A percentile compares a stretch with the other conserved stretches of the same genome.
phyloP scores from a whole-genome alignment of 306 rosid species.

The Quercus berberidifolia region DNA sequence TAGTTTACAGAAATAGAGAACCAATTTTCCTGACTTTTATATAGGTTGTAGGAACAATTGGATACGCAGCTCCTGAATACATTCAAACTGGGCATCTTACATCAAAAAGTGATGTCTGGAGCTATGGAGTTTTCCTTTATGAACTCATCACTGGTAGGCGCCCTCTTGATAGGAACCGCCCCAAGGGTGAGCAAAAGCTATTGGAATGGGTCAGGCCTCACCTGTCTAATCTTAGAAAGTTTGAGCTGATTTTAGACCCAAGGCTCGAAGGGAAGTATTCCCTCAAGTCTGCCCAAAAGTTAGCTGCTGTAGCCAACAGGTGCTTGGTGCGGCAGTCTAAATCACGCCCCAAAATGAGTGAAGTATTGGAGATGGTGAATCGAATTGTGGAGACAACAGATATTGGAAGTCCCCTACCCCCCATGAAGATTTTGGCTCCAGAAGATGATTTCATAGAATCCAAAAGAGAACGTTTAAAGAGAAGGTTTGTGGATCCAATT shows the following conservation, averaged over 20 bases:
- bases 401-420: constrained; percentile 29
- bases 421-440: constrained; percentile 12
- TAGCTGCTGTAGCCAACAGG: constrained; percentile 49
- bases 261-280: constrained; percentile 49
- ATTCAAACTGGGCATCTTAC: constrained; percentile 59
- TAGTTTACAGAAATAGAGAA: background rate
- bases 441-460: constrained; percentile 27
- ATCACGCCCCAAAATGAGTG: constrained; percentile 57
- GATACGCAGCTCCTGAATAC: constrained; percentile 70
- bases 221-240: constrained; percentile 38
- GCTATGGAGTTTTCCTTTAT: constrained; percentile 54
- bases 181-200: constrained; percentile 51
- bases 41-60: constrained; percentile 62
- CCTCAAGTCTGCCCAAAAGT: constrained; percentile 43
- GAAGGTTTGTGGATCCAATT: constrained; percentile 35
- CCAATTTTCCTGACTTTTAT: background rate
- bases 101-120: constrained; percentile 55
- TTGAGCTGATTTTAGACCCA: constrained; percentile 48
- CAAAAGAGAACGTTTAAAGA: constrained; percentile 33
- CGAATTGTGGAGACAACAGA: constrained; percentile 26
- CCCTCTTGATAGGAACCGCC: constrained; percentile 57
- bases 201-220: constrained; percentile 55
- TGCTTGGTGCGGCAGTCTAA: constrained; percentile 45
- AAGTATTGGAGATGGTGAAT: constrained; percentile 41
- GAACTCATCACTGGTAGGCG: constrained; percentile 66